A percentile compares a stretch with the other conserved stretches of the same genome.
Conservation (phyloP, 2,329 filamentous ascomycete species). For the Delphinella strobiligena region DNA sequence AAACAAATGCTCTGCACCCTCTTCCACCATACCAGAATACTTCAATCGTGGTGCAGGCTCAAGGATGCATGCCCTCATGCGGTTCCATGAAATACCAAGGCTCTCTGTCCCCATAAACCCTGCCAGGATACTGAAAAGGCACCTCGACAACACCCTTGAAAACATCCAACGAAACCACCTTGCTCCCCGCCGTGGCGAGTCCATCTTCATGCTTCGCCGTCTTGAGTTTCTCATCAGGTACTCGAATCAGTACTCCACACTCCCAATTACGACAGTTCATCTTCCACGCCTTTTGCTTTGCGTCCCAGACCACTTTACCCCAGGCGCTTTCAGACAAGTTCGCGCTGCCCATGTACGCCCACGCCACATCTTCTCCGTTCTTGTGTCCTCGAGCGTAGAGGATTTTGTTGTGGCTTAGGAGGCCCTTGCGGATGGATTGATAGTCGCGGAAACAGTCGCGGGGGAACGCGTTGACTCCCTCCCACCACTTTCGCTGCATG, state of each 20-base stretch:
- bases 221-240: constrained; percentile 20
- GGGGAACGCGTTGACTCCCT: constrained; percentile 54
- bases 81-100: constrained; percentile 12
- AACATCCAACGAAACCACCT: constrained; percentile 18
- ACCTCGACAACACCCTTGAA: constrained; percentile 87
- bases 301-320: constrained; percentile 67
- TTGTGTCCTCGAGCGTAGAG: constrained; percentile 30
- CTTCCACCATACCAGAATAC: too few relatives aligned
- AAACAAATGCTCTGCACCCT: neutral
- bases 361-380: constrained; percentile 37
- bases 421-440: constrained; percentile 53
- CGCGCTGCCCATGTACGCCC: constrained; percentile 80
- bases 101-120: constrained; percentile 37
- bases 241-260: constrained; percentile 70
- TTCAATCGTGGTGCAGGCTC: too few relatives aligned
- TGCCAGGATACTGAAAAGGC: constrained; percentile 88
- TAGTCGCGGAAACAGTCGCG: constrained; percentile 61
- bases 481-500: constrained; percentile 61
- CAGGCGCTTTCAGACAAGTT: constrained; percentile 92
- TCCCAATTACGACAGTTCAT: constrained; percentile 90
- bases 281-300: constrained; percentile 49
- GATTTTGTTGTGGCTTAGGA: constrained; percentile 79
- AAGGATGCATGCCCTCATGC: neutral
- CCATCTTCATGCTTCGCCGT: constrained; percentile 3
- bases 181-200: constrained; percentile 1